phyloP scores from a whole-genome alignment of 192 early-diverging fungal species.

The Podila minutissima region DNA sequence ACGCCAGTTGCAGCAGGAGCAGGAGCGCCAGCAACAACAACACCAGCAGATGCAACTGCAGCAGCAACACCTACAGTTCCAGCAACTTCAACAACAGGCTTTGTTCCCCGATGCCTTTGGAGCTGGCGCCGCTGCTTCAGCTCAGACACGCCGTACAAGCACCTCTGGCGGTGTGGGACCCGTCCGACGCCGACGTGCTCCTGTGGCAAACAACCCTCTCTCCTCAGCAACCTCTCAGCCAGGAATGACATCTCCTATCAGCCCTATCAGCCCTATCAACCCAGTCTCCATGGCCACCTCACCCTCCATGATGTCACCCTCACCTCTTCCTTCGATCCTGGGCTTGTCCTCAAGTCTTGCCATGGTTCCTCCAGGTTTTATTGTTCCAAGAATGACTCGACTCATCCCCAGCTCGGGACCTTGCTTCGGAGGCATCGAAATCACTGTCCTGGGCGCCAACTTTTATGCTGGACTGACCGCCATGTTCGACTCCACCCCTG shows the following conservation, averaged over 20 bases:
- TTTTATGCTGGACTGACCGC: conserved; percentile 77
- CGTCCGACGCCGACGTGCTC: conserved; percentile 36
- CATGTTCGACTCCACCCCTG: conserved; percentile 81
- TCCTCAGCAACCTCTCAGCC: conserved; percentile 8
- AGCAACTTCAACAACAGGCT: conserved; percentile 43
- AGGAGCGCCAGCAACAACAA: conserved; percentile 45
- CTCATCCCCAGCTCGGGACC: conserved; percentile 89
- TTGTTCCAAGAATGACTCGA: conserved; percentile 68
- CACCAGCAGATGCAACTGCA: conserved; percentile 42
- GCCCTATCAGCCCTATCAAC: conserved; percentile 7
- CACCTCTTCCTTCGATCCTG: conserved; percentile 43
- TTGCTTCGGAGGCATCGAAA: conserved; percentile 83
- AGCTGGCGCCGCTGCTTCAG: background rate
- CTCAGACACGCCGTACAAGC: conserved; percentile 22
- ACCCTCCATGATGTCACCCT: conserved; percentile 12
- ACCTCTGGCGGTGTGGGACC: conserved; percentile 48
- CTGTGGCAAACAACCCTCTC: conserved; percentile 23
- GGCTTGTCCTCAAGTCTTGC: conserved; percentile 26
- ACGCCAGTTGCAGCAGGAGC: conserved; percentile 35
- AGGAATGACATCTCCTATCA: conserved; percentile 6
- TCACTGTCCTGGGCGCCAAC: conserved; percentile 84
- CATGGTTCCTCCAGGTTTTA: conserved; percentile 41
- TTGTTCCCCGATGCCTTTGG: conserved; percentile 33
- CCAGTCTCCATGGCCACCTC: conserved; percentile 11
- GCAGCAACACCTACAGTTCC: conserved; percentile 47